Percentiles rank a stretch among this genome's conserved stretches.
phyloP scores from a whole-genome alignment of 805 yeast genomes.

The Metschnikowia amazonensis region DNA sequence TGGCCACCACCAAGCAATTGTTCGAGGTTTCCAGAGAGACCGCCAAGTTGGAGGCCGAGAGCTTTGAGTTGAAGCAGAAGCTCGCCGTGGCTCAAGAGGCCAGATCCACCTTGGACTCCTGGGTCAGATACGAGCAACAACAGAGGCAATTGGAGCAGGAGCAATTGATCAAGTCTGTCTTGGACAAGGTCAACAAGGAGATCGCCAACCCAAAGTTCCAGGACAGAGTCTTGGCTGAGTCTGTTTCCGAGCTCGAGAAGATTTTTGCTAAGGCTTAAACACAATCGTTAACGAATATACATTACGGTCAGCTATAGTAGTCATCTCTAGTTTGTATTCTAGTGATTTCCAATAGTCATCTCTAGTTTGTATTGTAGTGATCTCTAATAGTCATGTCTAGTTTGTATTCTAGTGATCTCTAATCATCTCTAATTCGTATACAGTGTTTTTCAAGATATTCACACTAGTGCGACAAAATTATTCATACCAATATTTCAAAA shows the following conservation, averaged over 20 bases:
- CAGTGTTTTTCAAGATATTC: no score
- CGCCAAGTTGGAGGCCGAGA: constrained; percentile 89
- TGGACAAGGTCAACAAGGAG: constrained; percentile 83
- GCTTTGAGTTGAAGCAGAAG: constrained; percentile 89
- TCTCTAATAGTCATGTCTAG: no score
- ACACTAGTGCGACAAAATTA: no score
- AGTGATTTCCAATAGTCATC: no score
- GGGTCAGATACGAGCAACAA: constrained; percentile 98
- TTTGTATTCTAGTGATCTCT: no score
- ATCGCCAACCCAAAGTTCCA: constrained; percentile 86
- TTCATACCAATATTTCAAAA: no score
- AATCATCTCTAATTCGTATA: no score
- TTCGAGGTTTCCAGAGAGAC: constrained; percentile 96
- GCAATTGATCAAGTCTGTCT: constrained; percentile 82
- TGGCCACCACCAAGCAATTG: constrained; percentile 82
- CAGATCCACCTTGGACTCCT: constrained; percentile 91
- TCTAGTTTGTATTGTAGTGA: no score
- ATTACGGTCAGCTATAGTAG: constrained; percentile 3
- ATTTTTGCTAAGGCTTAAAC: constrained; percentile 52
- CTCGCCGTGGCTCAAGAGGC: constrained; percentile 88
- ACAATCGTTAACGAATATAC: constrained; percentile 7
- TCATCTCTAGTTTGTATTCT: not conserved
- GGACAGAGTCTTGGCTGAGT: constrained; percentile 84
- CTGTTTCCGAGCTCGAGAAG: constrained; percentile 89
- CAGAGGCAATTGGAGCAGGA: constrained; percentile 95